Percentiles rank a stretch among this genome's conserved stretches.
Conservation (phyloP, 257 asterid genomes). For the Gentiana macrophylla region DNA sequence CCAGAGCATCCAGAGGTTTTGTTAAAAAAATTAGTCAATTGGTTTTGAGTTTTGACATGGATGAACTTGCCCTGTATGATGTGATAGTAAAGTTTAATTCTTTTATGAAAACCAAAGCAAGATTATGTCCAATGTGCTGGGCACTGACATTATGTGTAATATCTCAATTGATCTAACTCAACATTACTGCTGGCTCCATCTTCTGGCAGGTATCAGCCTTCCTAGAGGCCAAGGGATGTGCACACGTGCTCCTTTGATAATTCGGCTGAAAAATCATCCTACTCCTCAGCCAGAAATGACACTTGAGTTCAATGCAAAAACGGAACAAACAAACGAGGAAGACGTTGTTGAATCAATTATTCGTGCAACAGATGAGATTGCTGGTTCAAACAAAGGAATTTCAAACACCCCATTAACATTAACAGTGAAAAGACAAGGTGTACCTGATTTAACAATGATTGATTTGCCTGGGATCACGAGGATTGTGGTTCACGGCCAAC, state of each 20-base stretch:
- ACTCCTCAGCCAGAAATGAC: background rate
- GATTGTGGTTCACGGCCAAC: constrained; percentile 9
- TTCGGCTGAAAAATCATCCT: constrained; percentile 9
- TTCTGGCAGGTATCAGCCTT: background rate
- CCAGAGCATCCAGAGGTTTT: no score
- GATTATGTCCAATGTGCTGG: no score
- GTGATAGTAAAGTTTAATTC: no score
- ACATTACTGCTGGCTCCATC: background rate
- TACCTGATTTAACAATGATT: constrained; percentile 10
- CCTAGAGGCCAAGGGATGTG: constrained; percentile 16
- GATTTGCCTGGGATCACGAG: constrained; percentile 17
- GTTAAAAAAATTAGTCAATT: no score
- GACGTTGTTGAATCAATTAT: background rate
- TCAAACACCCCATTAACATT: background rate
- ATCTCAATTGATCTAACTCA: no score
- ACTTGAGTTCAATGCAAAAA: background rate
- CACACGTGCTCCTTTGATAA: constrained; percentile 12
- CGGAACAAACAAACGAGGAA: background rate
- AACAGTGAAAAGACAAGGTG: background rate
- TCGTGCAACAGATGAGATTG: constrained; percentile 7
- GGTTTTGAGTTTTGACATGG: no score
- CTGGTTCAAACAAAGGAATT: constrained; percentile 7
- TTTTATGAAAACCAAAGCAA: no score
- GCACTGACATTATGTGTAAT: no score
- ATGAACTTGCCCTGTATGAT: no score